A percentile compares a stretch with the other conserved stretches of the same genome.
These are phyloP conservation scores for Leptographium lundbergii DNA, from an alignment of 2,329 filamentous ascomycete species.

Conservation along the genomic window DNA sequence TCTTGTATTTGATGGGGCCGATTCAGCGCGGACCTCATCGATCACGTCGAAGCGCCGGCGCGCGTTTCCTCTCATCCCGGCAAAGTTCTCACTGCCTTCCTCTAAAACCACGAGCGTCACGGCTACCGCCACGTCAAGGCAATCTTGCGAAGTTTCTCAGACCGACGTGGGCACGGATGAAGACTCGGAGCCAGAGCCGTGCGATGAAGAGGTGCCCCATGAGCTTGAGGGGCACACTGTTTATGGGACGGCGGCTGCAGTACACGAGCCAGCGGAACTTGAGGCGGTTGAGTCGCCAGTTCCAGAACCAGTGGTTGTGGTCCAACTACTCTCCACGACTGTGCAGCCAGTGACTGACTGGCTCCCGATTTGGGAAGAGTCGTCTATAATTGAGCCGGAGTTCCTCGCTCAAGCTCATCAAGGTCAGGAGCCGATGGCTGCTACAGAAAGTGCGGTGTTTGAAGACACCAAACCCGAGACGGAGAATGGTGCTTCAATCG, in stretches of 20 bases:
- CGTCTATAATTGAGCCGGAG: neutral
- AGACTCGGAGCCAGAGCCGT: neutral
- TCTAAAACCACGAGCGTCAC: neutral
- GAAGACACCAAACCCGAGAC: neutral
- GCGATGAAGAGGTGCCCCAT: neutral
- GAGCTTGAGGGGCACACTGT: neutral
- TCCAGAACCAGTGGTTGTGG: neutral
- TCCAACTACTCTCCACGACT: neutral
- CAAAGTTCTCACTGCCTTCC: constrained; percentile 5
- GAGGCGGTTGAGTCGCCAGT: neutral
- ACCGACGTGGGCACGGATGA: neutral
- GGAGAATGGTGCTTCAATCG: neutral
- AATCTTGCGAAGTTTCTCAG: neutral
- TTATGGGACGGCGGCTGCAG: neutral
- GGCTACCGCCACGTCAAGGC: neutral
- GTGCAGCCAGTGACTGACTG: neutral
- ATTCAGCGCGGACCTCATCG: neutral
- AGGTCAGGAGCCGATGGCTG: neutral
- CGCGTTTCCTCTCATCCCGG: constrained; percentile 14
- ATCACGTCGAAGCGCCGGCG: constrained; percentile 6
- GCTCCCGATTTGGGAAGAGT: neutral
- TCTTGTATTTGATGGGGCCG: neutral
- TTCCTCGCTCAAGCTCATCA: neutral
- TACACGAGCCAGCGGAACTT: neutral
- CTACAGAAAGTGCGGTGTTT: neutral